phyloP scores from a whole-genome alignment of 176 grass and related monocot genomes.

The Eleusine coracana region DNA sequence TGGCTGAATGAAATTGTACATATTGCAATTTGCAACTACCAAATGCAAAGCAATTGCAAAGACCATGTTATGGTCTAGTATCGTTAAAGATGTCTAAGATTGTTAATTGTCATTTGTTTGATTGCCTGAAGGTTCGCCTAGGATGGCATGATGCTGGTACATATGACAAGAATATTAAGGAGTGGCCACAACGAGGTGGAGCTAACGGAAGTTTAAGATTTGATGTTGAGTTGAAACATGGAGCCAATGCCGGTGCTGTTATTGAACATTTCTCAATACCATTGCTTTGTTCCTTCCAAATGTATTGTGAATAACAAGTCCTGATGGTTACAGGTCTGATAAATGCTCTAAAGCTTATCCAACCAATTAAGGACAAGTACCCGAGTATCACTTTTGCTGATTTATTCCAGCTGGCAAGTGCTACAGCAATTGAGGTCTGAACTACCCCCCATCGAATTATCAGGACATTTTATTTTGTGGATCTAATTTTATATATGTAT shows the following conservation, averaged over 20 bases:
- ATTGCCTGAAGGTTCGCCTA: conserved; percentile 67
- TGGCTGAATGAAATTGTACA: not conserved
- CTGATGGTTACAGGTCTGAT: conserved; percentile 57
- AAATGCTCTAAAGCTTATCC: conserved; percentile 93
- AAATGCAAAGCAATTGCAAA: not conserved
- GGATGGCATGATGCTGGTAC: conserved; percentile 99
- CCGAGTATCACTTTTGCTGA: conserved; percentile 71
- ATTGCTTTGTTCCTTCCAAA: conserved; percentile 26
- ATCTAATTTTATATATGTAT: not conserved
- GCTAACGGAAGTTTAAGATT: conserved; percentile 97
- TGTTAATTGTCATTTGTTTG: conserved; percentile 23
- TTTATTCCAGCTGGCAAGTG: conserved; percentile 96
- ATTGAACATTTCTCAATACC: conserved; percentile 22
- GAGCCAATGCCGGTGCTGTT: conserved; percentile 92
- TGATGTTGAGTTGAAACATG: conserved; percentile 90
- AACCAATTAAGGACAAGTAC: conserved; percentile 91
- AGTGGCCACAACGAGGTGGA: conserved; percentile 85
- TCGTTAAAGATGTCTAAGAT: conserved; percentile 12
- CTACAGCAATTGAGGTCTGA: conserved; percentile 93
- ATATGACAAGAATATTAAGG: conserved; percentile 89
- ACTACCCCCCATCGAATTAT: conserved; percentile 5
- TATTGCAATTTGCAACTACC: conserved; percentile 23
- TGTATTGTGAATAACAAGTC: not conserved
- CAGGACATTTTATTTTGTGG: conserved; percentile 10
- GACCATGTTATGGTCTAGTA: conserved; percentile 6